Evolutionary conservation across 179 eudicot species (phyloP), one percentile per base, ranked within the genome.

Genomic region (Silene vulgaris): DNA sequence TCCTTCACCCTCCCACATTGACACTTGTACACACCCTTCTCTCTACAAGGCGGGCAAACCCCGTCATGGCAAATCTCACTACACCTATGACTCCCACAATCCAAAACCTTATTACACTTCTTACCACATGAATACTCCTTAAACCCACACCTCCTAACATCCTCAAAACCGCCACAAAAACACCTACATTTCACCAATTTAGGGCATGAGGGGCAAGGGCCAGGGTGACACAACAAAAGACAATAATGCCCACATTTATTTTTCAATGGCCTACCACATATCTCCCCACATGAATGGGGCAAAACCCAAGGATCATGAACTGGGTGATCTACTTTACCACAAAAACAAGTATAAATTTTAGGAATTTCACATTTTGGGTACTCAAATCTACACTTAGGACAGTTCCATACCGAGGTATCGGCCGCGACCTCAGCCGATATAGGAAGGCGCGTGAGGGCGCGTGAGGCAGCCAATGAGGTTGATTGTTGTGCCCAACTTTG

Each of bases 181-280:
- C 99, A 96, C 69, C 80, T 79, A 8, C 81, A 19, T 78, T 87
- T 89, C 28, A 96, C 93, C 11, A 91, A 79, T 77, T 93, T 88
- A 1, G 99, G 99, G 77, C 99, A 96, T 1, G 99, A 79, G 1
- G 99, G 99, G 80, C 99, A 96, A 0, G 96, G 93, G 0, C 98
- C 99, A 4, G 99, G 99, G 68, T 96, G 99, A 54, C 99, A 96
- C 64, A 96, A 60, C 70, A 96, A 80, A 77, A 96, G 79, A 80
- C 97, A 96, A 62, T 23, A n/a, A 73, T 96, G 99, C 35, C 99
- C 97, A 74, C 99, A 96, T 2, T 87, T 79, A 65, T 87, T 59
- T 81, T 72, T 87, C 84, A 96, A 81, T 17, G 85, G 69, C 69
- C 97, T 78, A 23, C 89, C 83, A 73, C 99, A 96, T 2, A 96